Base-by-base conservation (phyloP, 805 yeast genomes). In the Teunomyces tritomae region DNA sequence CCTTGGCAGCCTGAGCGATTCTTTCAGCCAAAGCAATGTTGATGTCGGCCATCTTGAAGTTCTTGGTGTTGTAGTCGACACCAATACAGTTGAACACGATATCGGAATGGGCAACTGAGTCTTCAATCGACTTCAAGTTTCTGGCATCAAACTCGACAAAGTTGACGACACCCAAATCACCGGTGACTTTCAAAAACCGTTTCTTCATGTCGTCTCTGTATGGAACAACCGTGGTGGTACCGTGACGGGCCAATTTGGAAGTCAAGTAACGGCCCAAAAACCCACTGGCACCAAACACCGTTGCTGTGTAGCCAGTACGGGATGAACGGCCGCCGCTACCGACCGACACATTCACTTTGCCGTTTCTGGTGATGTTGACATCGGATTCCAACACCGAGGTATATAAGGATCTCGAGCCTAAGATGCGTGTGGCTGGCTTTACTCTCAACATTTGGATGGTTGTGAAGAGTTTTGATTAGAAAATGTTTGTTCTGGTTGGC, bases 161-260 rank as follows among this genome's bases (percentile, higher is more conserved):
- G 69, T 85, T 86, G 28, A 89, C 89, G 39, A 89, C 96, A 28
- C 96, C 96, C 55, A 88, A 78, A 66, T 89, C 96, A 40, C 96
- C 96, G 42, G 84, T 77, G 47, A 86, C 87, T 70, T 87, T 89
- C 57, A 89, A 74, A 61, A 85, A 87, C 59, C 96, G 78, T 67
- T 78, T 84, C 61, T 83, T 80, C 76, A 83, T 75, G 59, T 85
- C 91, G 62, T 89, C 91, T 62, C 96, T 78, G 73, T 63, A 88
- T n/a, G 96, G 96, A 17, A 81, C 84, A 44, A 87, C 80, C 7
- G 85, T 82, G 46, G 77, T 67, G 27, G 95, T 89, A 53, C 96
- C 96, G 62, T 88, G 89, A 61, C 84, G 77, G 52, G 92, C 96
- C 57, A 89, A 73, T 61, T 84, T 85, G 30, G 91, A 72, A 14